These are phyloP conservation scores for Neckera pumila DNA, from an alignment of 225 moss, liverwort and hornwort species.

Conservation along the genomic window DNA sequence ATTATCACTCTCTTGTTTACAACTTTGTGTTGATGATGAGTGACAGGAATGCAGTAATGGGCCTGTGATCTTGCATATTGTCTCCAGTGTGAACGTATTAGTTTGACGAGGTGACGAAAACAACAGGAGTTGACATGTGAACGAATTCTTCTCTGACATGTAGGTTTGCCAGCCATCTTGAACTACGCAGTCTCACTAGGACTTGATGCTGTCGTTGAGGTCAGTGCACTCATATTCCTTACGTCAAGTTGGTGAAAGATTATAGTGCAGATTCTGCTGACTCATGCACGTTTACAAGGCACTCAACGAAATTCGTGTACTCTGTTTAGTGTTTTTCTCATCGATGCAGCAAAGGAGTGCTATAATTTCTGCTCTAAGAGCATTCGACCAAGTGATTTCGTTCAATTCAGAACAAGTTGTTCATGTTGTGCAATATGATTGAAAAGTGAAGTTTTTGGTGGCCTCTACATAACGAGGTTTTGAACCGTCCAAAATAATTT, in stretches of 20 bases:
- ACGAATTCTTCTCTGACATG: background rate
- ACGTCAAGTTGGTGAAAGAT: background rate
- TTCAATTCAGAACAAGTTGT: background rate
- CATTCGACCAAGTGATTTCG: background rate
- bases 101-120: background rate
- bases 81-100: background rate
- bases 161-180: conserved; percentile 82
- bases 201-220: conserved; percentile 92
- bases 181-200: conserved; percentile 77
- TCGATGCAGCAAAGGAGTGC: background rate
- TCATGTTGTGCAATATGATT: background rate
- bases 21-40: background rate
- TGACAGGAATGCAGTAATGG: background rate
- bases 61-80: background rate
- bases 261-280: background rate
- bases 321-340: background rate
- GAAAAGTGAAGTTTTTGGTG: background rate
- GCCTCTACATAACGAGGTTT: background rate
- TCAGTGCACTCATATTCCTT: conserved; percentile 8
- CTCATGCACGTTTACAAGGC: background rate
- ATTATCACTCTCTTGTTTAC: background rate
- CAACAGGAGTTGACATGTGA: conserved; percentile 1
- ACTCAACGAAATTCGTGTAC: background rate
- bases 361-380: background rate
- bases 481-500: background rate